Evolutionary conservation across 108 stramenopile species (phyloP), one percentile per base, ranked within the genome.

Genomic region (Cyclotella distinguenda): DNA sequence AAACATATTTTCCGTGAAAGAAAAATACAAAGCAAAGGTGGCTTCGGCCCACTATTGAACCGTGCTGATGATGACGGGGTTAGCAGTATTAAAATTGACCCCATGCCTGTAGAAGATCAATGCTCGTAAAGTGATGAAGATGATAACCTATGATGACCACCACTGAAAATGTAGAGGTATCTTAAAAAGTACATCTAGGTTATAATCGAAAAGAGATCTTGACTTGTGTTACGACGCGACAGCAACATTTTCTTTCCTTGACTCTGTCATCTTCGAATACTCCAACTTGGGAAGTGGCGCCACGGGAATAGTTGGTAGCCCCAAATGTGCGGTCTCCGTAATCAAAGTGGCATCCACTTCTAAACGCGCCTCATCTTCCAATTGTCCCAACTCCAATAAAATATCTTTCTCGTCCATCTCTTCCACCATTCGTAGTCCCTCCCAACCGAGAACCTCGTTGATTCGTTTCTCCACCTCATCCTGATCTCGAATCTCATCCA

Each of bases 401-500:
- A 72, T 67, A 49, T 81, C 80, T 18, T 77, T 65, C 40, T 77
- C 76, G 31, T 40, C 68, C 38, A 63, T 59, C 36, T 71, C 74
- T 15, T 67, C 66, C 36, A 72, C 31, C 10, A 46, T 62, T 8
- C 49, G 55, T 59, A 77, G 40, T 15, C 40, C 64, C 57, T 68
- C 79, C 22, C 65, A 54, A 12, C 64, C 63, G 23, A 93, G 52
- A 42, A 83, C 70, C 19, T 86, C 82, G n/a, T 73, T 77, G 47
- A 95, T 91, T 73, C 83, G 84, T 57, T 67, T 74, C 72, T 96
- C 91, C 19, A 91, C 68, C 64, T 91, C 93, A 52, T 79, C 57
- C 65, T 91, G 84, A 78, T 93, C 93, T 38, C 83, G 68, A 47
- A 94, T 82, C 39, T 90, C 79, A 59, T 93, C 95, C 95, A 96